These are phyloP conservation scores for Pyrenophora tritici-repentis DNA, from an alignment of 2,329 filamentous ascomycete species.

Conservation along the genomic window DNA sequence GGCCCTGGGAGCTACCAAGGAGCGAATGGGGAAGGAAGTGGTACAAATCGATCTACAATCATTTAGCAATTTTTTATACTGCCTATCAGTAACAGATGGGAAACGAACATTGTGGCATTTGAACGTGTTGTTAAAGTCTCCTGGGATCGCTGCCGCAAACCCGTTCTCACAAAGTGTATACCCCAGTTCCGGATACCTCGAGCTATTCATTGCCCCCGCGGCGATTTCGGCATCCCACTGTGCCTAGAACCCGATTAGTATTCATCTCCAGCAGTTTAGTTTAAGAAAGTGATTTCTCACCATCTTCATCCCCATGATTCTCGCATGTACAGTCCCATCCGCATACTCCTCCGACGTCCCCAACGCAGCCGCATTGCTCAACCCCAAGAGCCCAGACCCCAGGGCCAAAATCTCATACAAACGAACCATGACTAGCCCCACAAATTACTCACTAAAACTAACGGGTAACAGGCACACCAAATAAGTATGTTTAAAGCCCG, in stretches of 20 bases:
- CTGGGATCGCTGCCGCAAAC: constrained; percentile 40
- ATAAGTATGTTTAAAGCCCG: too few species aligned
- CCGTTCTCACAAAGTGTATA: constrained; percentile 41
- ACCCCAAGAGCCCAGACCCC: constrained; percentile 24
- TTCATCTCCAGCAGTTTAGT: not conserved
- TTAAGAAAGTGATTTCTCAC: constrained; percentile 7
- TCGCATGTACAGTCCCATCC: constrained; percentile 41
- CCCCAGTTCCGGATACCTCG: constrained; percentile 35
- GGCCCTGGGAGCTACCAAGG: constrained; percentile 52
- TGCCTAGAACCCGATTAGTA: constrained; percentile 18
- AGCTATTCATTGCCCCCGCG: constrained; percentile 34
- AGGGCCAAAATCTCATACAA: constrained; percentile 17
- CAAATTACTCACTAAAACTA: not conserved
- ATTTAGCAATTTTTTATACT: constrained; percentile 14
- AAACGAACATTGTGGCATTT: constrained; percentile 42
- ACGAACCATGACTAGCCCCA: constrained; percentile 22
- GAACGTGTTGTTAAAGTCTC: constrained; percentile 44
- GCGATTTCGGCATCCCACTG: constrained; percentile 35
- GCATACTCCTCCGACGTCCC: constrained; percentile 41
- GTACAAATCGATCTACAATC: constrained; percentile 55
- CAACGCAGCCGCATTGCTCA: constrained; percentile 29
- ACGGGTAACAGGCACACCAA: too few species aligned
- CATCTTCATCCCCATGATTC: constrained; percentile 43
- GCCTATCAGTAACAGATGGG: too few species aligned
- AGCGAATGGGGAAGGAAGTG: constrained; percentile 59